A percentile compares a stretch with the other conserved stretches of the same genome.
These are phyloP conservation scores for Globisporangium splendens DNA, from an alignment of 352 stramenopile genomes.

Conservation along the genomic window DNA sequence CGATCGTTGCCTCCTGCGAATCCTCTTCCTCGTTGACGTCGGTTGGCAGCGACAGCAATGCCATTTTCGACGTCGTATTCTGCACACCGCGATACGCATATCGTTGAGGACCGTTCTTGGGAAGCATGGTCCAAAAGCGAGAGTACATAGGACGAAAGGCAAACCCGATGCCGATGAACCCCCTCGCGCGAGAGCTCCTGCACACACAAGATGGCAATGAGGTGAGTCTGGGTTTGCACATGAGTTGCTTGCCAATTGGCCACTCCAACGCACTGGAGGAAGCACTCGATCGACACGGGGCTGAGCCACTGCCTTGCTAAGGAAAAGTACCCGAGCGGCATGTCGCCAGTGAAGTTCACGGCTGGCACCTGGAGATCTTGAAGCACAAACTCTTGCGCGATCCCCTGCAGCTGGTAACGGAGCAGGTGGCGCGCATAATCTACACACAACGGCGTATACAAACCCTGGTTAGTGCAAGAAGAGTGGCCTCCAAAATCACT, in stretches of 20 bases:
- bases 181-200: constrained; percentile 33
- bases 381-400: constrained; percentile 23
- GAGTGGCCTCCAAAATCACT: background rate
- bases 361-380: constrained; percentile 26
- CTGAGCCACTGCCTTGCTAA: constrained; percentile 40
- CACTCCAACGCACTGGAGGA: constrained; percentile 28
- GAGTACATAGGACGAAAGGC: constrained; percentile 28
- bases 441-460: constrained; percentile 10
- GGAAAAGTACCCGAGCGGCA: constrained; percentile 39
- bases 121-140: constrained; percentile 36
- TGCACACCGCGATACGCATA: constrained; percentile 28
- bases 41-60: constrained; percentile 3
- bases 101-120: constrained; percentile 2
- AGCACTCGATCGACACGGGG: constrained; percentile 42
- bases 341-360: constrained; percentile 16
- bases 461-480: background rate
- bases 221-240: background rate
- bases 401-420: constrained; percentile 38
- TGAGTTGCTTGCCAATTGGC: too few species aligned
- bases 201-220: background rate
- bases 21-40: background rate
- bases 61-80: constrained; percentile 13
- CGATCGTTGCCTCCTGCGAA: background rate
- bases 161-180: constrained; percentile 58
- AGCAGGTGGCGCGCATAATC: constrained; percentile 57